These are phyloP conservation scores for Hypomontagnella monticulosa DNA, from an alignment of 495 filamentous ascomycete genomes.

Conservation along the genomic window DNA sequence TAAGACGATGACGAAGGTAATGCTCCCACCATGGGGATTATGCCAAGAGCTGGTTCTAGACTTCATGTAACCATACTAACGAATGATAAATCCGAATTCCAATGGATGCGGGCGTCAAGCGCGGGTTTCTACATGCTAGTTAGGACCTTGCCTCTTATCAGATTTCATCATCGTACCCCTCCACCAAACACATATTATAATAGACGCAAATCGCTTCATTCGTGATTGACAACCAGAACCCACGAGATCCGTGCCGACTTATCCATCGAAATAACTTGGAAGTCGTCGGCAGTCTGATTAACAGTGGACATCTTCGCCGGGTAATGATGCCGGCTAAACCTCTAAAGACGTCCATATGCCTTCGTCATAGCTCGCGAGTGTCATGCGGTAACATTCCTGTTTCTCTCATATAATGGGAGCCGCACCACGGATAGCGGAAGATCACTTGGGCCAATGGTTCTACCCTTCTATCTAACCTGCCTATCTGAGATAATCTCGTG, in stretches of 20 bases:
- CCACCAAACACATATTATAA: too few relatives aligned
- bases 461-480: slow-evolving; percentile 23
- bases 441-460: slow-evolving; percentile 6
- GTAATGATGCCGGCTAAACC: slow-evolving; percentile 34
- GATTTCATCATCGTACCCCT: too few relatives aligned
- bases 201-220: too few relatives aligned
- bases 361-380: slow-evolving; percentile 1
- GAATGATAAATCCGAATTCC: too few relatives aligned
- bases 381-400: slow-evolving; percentile 21
- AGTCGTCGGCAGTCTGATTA: not conserved
- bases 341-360: not conserved
- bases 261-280: slow-evolving; percentile 34
- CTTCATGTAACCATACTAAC: too few relatives aligned
- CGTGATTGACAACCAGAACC: too few relatives aligned
- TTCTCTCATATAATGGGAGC: slow-evolving; percentile 14
- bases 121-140: too few relatives aligned
- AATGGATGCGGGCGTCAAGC: too few relatives aligned
- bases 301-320: slow-evolving; percentile 22
- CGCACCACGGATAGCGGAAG: slow-evolving; percentile 7
- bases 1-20: too few relatives aligned
- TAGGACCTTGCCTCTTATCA: too few relatives aligned
- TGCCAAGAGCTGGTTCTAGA: too few relatives aligned
- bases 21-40: too few relatives aligned
- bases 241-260: slow-evolving; percentile 42
- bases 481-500: slow-evolving; percentile 31